Evolutionary conservation across 169 alveolate species (phyloP).

Genomic region (Babesia bigemina): DNA sequence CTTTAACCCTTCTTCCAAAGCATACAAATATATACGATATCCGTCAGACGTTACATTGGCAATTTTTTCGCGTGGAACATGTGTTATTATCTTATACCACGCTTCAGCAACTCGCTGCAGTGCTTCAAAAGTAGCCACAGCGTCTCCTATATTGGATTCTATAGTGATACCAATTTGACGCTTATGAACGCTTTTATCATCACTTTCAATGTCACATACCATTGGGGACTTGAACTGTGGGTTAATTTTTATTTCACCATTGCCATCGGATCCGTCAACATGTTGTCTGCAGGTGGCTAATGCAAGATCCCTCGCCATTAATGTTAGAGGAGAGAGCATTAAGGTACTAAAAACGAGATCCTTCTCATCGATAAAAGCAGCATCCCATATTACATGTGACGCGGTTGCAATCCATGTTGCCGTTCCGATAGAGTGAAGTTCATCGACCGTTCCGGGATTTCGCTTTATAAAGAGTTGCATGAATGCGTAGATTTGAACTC

Average conservation of each 20-base stretch:
- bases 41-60: conserved; percentile 1
- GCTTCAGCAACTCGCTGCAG: conserved; percentile 16
- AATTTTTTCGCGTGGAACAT: neutral
- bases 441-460: neutral
- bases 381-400: neutral
- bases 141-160: neutral
- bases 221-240: too few species aligned
- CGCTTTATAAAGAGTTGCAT: neutral
- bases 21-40: conserved; percentile 1
- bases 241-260: neutral
- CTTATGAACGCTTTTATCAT: too few species aligned
- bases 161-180: neutral
- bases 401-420: conserved; percentile 21
- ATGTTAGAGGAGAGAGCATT: conserved; percentile 11
- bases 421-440: conserved; percentile 8
- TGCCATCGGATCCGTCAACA: neutral
- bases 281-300: neutral
- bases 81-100: conserved; percentile 6
- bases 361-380: conserved; percentile 4
- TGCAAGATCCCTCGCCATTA: conserved; percentile 7
- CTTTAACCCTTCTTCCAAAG: neutral
- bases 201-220: too few species aligned
- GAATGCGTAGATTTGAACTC: conserved; percentile 18
- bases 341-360: conserved; percentile 10
- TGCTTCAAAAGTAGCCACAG: conserved; percentile 6